Evolutionary conservation across 805 yeast species (phyloP), one percentile per base, ranked within the genome.

Genomic region (Huiozyma sinensis): DNA sequence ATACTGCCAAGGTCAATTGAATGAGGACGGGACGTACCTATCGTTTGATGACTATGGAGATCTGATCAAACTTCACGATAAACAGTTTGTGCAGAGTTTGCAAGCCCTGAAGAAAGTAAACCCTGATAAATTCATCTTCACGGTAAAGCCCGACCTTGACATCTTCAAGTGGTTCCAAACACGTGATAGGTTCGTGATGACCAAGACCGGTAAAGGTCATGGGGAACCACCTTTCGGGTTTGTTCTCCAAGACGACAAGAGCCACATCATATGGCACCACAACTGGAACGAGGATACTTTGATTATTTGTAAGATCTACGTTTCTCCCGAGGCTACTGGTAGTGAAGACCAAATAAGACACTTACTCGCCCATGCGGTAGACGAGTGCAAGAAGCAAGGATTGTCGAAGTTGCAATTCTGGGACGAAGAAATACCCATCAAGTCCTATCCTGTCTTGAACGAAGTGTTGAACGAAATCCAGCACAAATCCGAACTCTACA

Each of bases 241-340:
- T 33, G 52, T 54, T 13, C 41, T 46, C 24, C 28, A 32, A 28
- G 46, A 45, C 4, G 58, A 60, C 40, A 51, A 57, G 1, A 52
- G 68, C 24, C 73, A 69, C 49, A 55, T 69, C 7, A 50, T 69
- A 11, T 75, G 77, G 77, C 64, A 60, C 38, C 72, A 69, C 43
- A 69, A 70, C 38, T 69, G 71, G 69, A 59, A 57, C 39, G 61
- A 48, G 10, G 50, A 57, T 31, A 38, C 51, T 6, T 46, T 69
- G 32, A 49, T 60, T 1, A 50, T 70, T 6, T 33, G 60, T 4
- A 64, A 58, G 35, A 38, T 61, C 1, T 58, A 48, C 38, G 44
- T 56, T 34, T 43, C 48, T n/a, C 47, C 47, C 1, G 47, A 47
- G 6, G 39, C 40, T 3, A 9, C 31, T 8, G 38, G 47, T 11